Base-by-base conservation (phyloP, 1,139 yeast genomes). In the Nakaseomyces sp. region DNA sequence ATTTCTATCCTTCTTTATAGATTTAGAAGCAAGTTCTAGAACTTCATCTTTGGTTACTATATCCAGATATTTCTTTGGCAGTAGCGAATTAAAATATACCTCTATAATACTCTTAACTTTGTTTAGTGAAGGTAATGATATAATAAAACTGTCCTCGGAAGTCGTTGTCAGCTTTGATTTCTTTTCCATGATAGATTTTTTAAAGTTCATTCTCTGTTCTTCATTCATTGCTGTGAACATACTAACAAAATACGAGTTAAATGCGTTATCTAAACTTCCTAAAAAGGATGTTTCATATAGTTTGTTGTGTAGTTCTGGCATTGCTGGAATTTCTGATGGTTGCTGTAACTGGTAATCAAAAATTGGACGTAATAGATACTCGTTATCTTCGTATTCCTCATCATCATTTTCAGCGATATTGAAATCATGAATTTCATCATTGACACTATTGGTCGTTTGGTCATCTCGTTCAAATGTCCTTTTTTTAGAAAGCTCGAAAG, bases 281-380 rank as follows among this genome's bases (percentile, higher is more conserved):
- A 35, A 13, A 20, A 35, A 35, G 12, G 38, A 35, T 3, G 38
- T 18, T 6, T 16, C 26, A 15, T 7, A 35, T 12, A 35, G 13
- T 8, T n/a, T 5, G 12, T 35, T 35, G 18, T 20, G 28, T 6
- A 20, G 28, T 13, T 20, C 28, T 3, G 26, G 17, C 26, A 35
- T 13, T 13, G 17, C 4, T 5, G 13, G 28, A 7, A 16, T 4
- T 13, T 35, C 38, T 13, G 38, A 35, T 15, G 38, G 18, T 15
- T 35, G 38, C 10, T 20, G 38, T 20, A 35, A 16, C 18, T 35
- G 38, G 12, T 35, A 35, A 13, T 35, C 38, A 35, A 35, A 35
- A 8, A 35, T 35, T 4, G 38, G 38, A n/a, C 38, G 38, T 12
- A 35, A 35, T 8, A 35, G 22, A 17, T 25, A 25, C 6, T 37